Conservation (phyloP, 805 yeast species). For the Saturnispora kantuleensis region DNA sequence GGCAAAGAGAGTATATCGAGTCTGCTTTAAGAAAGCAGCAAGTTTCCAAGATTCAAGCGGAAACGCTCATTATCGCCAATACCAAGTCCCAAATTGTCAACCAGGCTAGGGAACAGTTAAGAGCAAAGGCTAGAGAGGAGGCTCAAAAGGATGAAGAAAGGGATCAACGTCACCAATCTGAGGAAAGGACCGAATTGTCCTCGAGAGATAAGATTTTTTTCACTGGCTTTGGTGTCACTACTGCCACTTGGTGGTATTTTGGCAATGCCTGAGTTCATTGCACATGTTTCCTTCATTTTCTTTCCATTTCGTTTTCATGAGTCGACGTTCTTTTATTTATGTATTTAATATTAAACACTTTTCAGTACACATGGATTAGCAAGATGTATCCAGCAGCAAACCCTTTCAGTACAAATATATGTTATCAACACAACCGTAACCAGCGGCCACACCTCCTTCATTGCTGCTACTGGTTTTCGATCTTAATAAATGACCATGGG, state of each 20-base stretch:
- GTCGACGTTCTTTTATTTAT: neutral
- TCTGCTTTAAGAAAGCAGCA: neutral
- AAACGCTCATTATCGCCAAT: neutral
- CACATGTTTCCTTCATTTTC: neutral
- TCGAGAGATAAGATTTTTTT: conserved; percentile 18
- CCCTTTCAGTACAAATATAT: conserved; percentile 39
- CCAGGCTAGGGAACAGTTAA: conserved; percentile 9
- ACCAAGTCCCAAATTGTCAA: conserved; percentile 3
- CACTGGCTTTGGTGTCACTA: conserved; percentile 20
- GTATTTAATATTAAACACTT: neutral
- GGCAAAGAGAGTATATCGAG: neutral
- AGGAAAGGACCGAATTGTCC: conserved; percentile 6
- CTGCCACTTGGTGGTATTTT: conserved; percentile 28
- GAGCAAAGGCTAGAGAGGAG: conserved; percentile 2
- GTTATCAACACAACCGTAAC: conserved; percentile 94
- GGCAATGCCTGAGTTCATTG: conserved; percentile 12
- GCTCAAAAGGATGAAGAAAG: conserved; percentile 4
- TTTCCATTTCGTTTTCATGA: conserved; percentile 3
- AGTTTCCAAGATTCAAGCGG: neutral
- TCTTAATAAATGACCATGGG: conserved; percentile 79
- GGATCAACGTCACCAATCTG: conserved; percentile 1
- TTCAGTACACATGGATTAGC: neutral
- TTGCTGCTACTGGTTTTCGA: conserved; percentile 79
- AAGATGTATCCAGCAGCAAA: neutral
- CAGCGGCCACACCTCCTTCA: conserved; percentile 99